Evolutionary conservation across 164 flowering plant species (phyloP).

Genomic region (Magnolia sinica): DNA sequence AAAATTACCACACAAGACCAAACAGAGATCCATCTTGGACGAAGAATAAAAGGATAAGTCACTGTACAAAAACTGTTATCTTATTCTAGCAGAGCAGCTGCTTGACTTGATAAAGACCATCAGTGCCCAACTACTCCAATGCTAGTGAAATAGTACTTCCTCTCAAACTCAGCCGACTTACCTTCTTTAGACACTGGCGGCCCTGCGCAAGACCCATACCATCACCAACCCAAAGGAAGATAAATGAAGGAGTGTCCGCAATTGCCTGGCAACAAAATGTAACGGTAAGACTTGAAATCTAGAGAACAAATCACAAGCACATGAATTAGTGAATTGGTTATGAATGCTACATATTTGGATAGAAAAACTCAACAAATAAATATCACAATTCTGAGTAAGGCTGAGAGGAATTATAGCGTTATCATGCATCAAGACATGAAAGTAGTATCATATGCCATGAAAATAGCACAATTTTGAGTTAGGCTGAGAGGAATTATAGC

Average conservation of each 20-base stretch:
- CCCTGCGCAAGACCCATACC: constrained; percentile 99
- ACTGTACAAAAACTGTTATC: neutral
- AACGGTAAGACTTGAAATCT: constrained; percentile 1
- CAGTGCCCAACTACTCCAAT: neutral
- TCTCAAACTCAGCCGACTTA: constrained; percentile 14
- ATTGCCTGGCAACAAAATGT: constrained; percentile 56
- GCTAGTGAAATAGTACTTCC: neutral
- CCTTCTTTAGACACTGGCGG: constrained; percentile 95
- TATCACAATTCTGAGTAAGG: neutral
- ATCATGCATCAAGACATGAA: neutral
- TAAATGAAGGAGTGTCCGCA: constrained; percentile 97
- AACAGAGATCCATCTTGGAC: neutral
- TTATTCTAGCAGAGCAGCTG: neutral
- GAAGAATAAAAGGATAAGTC: neutral
- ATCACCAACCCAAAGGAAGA: constrained; percentile 99
- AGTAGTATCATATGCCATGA: neutral
- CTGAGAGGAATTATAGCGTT: too few relatives aligned
- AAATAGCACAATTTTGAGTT: too few relatives aligned
- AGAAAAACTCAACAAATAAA: neutral
- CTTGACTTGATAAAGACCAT: neutral
- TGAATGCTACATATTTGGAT: neutral
- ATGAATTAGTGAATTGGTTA: neutral
- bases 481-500: too few relatives aligned
- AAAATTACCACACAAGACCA: neutral
- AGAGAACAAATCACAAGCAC: neutral